Conservation (phyloP, 2,329 filamentous ascomycete genomes). For the Fusarium domesticum region DNA sequence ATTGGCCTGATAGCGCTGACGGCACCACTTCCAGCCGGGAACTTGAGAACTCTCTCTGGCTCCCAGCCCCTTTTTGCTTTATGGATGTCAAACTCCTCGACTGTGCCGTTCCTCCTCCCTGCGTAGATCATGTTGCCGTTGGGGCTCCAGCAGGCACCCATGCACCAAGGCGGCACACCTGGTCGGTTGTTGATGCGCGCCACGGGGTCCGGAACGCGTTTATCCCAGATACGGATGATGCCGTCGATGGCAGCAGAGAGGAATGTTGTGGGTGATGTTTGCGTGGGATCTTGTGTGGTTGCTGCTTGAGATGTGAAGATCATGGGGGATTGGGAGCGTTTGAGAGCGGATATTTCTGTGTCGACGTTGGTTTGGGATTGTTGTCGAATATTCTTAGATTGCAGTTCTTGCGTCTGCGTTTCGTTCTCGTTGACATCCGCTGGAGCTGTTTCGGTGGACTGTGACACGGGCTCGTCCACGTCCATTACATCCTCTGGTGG, state of each 20-base stretch:
- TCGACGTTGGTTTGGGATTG: constrained; percentile 13
- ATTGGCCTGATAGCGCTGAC: constrained; percentile 87
- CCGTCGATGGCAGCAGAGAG: constrained; percentile 86
- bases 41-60: constrained; percentile 77
- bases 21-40: constrained; percentile 83
- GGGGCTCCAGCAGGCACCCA: constrained; percentile 94
- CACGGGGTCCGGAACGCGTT: constrained; percentile 70
- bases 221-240: constrained; percentile 88
- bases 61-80: constrained; percentile 65
- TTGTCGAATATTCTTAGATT: constrained; percentile 2
- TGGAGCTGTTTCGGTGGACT: constrained; percentile 11
- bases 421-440: constrained; percentile 6
- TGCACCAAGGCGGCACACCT: constrained; percentile 90
- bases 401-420: constrained; percentile 5
- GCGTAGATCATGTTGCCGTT: constrained; percentile 95
- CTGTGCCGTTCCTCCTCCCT: constrained; percentile 83
- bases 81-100: constrained; percentile 90
- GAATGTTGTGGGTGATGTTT: constrained; percentile 74
- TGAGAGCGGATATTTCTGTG: constrained; percentile 10
- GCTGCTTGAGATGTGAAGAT: constrained; percentile 38
- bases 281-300: constrained; percentile 50
- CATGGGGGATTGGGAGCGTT: constrained; percentile 24
- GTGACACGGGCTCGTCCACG: constrained; percentile 24
- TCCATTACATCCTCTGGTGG: constrained; percentile 31
- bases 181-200: constrained; percentile 73